A percentile compares a stretch with the other conserved stretches of the same genome.
Conservation (phyloP, 306 rosid genomes). For the Gastrolobium bilobum region DNA sequence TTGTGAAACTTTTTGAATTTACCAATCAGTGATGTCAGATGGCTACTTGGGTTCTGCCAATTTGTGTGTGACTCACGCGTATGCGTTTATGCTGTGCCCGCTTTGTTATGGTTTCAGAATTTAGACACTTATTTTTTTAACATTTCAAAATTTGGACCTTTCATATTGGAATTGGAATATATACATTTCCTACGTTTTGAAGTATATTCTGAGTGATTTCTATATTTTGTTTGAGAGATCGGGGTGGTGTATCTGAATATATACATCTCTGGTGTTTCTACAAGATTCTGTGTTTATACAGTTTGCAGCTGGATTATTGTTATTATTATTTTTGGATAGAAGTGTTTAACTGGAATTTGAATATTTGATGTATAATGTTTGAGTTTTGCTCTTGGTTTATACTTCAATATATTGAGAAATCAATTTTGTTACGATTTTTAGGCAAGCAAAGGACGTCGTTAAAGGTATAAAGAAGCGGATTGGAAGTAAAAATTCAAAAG, state of each 20-base stretch:
- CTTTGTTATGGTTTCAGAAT: conserved; percentile 4
- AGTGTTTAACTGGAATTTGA: conserved; percentile 28
- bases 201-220: background rate
- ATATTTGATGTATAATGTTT: conserved; percentile 26
- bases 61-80: background rate
- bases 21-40: background rate
- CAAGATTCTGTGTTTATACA: background rate
- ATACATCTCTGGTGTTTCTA: conserved; percentile 25
- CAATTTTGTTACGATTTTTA: conserved; percentile 51
- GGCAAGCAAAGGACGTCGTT: conserved; percentile 97
- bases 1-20: conserved; percentile 19
- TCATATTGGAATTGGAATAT: background rate
- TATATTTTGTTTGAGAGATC: conserved; percentile 11
- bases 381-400: conserved; percentile 17
- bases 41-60: conserved; percentile 8
- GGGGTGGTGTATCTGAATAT: conserved; percentile 4
- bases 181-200: background rate
- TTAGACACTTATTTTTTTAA: no score
- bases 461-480: conserved; percentile 92
- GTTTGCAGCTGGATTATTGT: background rate
- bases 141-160: background rate
- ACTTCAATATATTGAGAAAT: conserved; percentile 32
- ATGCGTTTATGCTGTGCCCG: background rate
- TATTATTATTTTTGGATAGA: conserved; percentile 11
- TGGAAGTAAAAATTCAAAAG: conserved; percentile 92